phyloP scores from a whole-genome alignment of 768 basidiomycete genomes.

The Paxillus involutus region DNA sequence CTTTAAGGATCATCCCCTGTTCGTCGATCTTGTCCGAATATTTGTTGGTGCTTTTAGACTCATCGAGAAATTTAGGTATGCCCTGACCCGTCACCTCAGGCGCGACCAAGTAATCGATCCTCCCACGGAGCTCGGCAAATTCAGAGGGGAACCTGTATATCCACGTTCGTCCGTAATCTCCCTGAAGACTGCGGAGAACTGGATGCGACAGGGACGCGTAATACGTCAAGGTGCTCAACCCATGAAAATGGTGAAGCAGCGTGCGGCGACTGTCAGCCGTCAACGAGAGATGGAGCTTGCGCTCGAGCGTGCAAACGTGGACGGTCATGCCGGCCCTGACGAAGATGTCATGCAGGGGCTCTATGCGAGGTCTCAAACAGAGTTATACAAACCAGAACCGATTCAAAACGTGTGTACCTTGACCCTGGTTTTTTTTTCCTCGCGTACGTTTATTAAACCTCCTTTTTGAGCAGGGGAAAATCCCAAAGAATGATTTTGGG shows the following conservation, averaged over 20 bases:
- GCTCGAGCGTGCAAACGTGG: constrained; percentile 36
- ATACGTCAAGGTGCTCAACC: constrained; percentile 78
- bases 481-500: constrained; percentile 95
- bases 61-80: constrained; percentile 54
- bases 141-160: constrained; percentile 92
- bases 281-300: constrained; percentile 71
- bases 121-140: constrained; percentile 81
- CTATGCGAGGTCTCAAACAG: constrained; percentile 85
- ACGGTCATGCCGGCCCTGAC: constrained; percentile 38
- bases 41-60: constrained; percentile 1
- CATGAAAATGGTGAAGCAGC: constrained; percentile 85
- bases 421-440: constrained; percentile 2
- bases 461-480: constrained; percentile 62
- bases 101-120: constrained; percentile 86
- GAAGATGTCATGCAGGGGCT: constrained; percentile 81
- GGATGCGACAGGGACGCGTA: constrained; percentile 84
- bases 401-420: constrained; percentile 70
- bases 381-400: constrained; percentile 74
- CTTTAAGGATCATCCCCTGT: constrained; percentile 97
- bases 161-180: constrained; percentile 79
- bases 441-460: constrained; percentile 3
- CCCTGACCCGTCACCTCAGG: constrained; percentile 82
- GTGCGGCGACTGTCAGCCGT: constrained; percentile 76
- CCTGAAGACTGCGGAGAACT: constrained; percentile 90
- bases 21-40: constrained; percentile 25